A percentile compares a stretch with the other conserved stretches of the same genome.
Conservation (phyloP, 1,284 basidiomycete species). For the Macrocybe sp. region DNA sequence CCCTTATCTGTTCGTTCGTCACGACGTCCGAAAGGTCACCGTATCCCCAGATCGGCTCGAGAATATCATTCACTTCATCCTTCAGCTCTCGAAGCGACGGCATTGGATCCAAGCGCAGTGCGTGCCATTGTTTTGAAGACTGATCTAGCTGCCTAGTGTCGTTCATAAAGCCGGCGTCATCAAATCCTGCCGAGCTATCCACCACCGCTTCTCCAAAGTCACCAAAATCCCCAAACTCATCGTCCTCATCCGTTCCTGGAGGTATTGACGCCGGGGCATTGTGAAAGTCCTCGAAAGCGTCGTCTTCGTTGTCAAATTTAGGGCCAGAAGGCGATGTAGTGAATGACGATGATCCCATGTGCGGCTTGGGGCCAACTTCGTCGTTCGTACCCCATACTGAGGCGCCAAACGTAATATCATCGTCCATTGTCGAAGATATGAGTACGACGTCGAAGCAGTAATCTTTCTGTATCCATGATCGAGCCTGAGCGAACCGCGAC, state of each 20-base stretch:
- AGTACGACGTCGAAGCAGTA: constrained; percentile 2
- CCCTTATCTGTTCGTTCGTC: constrained; percentile 70
- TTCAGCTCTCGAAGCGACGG: constrained; percentile 54
- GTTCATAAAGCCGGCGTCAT: constrained; percentile 32
- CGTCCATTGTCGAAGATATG: constrained; percentile 43
- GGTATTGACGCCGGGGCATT: constrained; percentile 44
- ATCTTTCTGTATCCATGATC: not conserved
- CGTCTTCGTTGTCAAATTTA: constrained; percentile 35
- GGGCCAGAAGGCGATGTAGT: constrained; percentile 12
- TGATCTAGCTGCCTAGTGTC: constrained; percentile 24
- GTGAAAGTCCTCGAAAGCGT: constrained; percentile 50
- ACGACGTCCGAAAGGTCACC: constrained; percentile 46
- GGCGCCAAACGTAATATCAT: constrained; percentile 65
- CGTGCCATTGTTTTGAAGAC: constrained; percentile 41
- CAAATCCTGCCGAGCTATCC: constrained; percentile 38
- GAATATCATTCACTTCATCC: constrained; percentile 57
- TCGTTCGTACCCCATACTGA: constrained; percentile 65
- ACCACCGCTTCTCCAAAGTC: constrained; percentile 71
- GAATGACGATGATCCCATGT: constrained; percentile 21
- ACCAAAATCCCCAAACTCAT: constrained; percentile 84
- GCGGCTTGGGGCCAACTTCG: constrained; percentile 13
- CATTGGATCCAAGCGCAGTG: constrained; percentile 61
- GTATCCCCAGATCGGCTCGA: constrained; percentile 59
- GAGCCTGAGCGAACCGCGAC: too few species aligned
- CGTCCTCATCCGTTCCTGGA: constrained; percentile 43